phyloP scores from a whole-genome alignment of 2,329 filamentous ascomycete species.

The Torrubiella hemipterigena region DNA sequence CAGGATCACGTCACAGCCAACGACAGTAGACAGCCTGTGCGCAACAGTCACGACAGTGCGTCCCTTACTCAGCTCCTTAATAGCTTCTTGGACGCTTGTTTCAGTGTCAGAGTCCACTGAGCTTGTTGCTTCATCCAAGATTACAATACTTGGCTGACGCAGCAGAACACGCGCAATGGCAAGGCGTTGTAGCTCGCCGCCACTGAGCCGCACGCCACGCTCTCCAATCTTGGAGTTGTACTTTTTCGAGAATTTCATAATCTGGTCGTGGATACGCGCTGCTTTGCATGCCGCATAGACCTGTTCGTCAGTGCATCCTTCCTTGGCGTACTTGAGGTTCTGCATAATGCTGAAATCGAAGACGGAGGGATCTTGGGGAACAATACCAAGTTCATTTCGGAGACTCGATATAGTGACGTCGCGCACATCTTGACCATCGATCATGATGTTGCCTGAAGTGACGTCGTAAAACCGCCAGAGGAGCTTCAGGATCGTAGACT shows the following conservation, averaged over 20 bases:
- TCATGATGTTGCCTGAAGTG: conserved; percentile 36
- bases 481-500: conserved; percentile 49
- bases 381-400: conserved; percentile 46
- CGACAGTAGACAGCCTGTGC: conserved; percentile 27
- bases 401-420: conserved; percentile 45
- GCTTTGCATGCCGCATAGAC: conserved; percentile 47
- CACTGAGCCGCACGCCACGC: conserved; percentile 33
- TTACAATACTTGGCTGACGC: conserved; percentile 14
- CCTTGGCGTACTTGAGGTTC: conserved; percentile 51
- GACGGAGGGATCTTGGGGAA: conserved; percentile 51
- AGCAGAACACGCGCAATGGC: conserved; percentile 29
- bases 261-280: conserved; percentile 53
- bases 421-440: conserved; percentile 49
- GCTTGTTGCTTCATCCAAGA: conserved; percentile 27
- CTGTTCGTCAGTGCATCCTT: conserved; percentile 48
- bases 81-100: conserved; percentile 28
- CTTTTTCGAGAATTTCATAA: conserved; percentile 41
- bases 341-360: conserved; percentile 55
- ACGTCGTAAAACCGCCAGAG: conserved; percentile 50
- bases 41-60: conserved; percentile 41
- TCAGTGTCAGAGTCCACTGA: conserved; percentile 31
- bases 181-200: conserved; percentile 37
- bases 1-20: conserved; percentile 37
- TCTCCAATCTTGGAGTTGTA: conserved; percentile 36
- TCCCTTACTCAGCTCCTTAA: conserved; percentile 30